Percentiles rank a stretch among this genome's conserved stretches.
phyloP scores from a whole-genome alignment of 2,329 filamentous ascomycete species.

The Stemphylium vesicarium region DNA sequence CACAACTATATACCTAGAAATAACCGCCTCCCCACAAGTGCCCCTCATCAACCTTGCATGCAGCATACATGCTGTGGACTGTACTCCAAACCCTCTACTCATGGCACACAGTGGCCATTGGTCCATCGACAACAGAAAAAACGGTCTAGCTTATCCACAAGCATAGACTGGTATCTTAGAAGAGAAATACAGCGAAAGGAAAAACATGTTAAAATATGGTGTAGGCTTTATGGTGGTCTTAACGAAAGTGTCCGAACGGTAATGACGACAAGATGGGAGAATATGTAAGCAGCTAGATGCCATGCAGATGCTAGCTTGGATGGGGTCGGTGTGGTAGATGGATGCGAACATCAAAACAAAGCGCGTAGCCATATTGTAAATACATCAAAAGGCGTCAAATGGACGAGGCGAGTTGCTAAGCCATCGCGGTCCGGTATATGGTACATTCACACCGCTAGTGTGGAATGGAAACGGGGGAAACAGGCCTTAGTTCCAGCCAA shows the following conservation, averaged over 20 bases:
- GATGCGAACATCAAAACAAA: conserved; percentile 7
- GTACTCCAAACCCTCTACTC: conserved; percentile 24
- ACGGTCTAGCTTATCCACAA: conserved; percentile 41
- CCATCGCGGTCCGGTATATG: conserved; percentile 31
- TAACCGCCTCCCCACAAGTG: conserved; percentile 37
- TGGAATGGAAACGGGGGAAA: background rate
- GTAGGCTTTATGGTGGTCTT: conserved; percentile 34
- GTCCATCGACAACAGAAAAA: conserved; percentile 35
- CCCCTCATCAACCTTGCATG: conserved; percentile 21
- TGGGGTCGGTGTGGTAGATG: conserved; percentile 15
- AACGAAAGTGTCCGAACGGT: conserved; percentile 47
- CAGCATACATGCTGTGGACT: conserved; percentile 24
- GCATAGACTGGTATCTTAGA: conserved; percentile 53
- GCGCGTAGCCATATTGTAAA: conserved; percentile 17
- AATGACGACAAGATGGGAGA: conserved; percentile 27
- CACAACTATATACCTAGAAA: conserved; percentile 41
- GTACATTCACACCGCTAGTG: conserved; percentile 37
- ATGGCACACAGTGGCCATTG: conserved; percentile 19
- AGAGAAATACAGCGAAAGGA: conserved; percentile 41
- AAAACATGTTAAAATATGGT: conserved; percentile 39
- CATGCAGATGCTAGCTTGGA: conserved; percentile 26
- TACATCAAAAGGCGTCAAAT: conserved; percentile 24
- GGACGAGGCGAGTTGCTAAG: conserved; percentile 5
- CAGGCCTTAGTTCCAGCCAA: conserved; percentile 83
- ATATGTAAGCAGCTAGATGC: conserved; percentile 18